Base-by-base conservation (phyloP, 225 moss, liverwort and hornwort species). In the Rhytidiadelphus loreus region DNA sequence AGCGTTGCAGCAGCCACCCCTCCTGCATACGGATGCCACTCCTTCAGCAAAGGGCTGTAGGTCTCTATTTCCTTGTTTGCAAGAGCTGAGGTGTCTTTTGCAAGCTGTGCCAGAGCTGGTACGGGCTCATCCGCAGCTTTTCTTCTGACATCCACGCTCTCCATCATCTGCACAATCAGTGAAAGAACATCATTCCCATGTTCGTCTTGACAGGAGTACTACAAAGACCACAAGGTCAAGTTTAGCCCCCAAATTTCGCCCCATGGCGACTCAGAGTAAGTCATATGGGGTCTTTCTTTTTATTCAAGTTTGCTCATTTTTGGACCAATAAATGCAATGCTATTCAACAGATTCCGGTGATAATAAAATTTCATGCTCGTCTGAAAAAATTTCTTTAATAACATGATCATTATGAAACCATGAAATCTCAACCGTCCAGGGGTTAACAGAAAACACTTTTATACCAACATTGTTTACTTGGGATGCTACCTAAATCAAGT, bases 1-100 rank as follows among this genome's bases (percentile, higher is more conserved):
- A 97, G 93, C 53, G 95, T 97, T 8, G 92, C 98, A n/a, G 98
- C 95, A 41, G 98, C 96, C 39, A 98, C 92, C 57, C 96, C 98
- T 63, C 95, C 96, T 53, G 97, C 94, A 83, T 88, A 95, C 25
- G 89, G 93, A 83, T 98, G 97, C 98, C 98, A 97, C 61, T 87
- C 90, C 77, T 96, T 96, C 92, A 97, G 76, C 13, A 89, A 50
- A 33, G 96, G 91, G 86, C 95, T 95, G 87, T 94, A 97, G 20
- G 75, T 88, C 55, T 83, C 65, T n/a, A 94, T 61, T 85, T 98
- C 98, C 64, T 92, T 89, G 43, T 41, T 89, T 12, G 92, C 96
- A 44, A 98, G 94, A 18, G 72, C 83, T 33, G 93, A 93, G 37
- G 94, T 94, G 48, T 95, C 97, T 44, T 93, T 92, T 6, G 98